Evolutionary conservation across 805 yeast species (phyloP), one percentile per base, ranked within the genome.

Genomic region (Lachancea cidri): DNA sequence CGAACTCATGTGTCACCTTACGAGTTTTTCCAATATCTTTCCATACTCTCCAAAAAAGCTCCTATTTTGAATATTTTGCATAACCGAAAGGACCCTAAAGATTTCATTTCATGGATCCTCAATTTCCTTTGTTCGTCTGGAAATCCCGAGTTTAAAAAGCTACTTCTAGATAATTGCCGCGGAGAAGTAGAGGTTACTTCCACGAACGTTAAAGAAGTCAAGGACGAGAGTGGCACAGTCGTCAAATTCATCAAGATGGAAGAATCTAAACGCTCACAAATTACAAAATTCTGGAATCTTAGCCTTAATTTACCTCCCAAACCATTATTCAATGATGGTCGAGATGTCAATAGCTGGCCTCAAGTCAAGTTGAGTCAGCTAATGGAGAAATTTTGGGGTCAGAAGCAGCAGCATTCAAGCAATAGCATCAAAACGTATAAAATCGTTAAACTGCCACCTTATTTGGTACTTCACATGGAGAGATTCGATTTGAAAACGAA

Each of bases 1-100:
- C 76, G 73, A 48, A 58, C 71, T 3, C 86, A 83, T 51, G 67
- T 83, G 2, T 79, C 91, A 0, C 81, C 86, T 1, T 83, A 77
- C 53, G 86, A 81, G 38, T 60, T 86, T 5, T 55, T 81, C 34
- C 78, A 78, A 43, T 66, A 63, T 45, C 59, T 81, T 4, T 59
- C 73, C 2, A 50, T 62, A 1, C 41, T 55, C n/a, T 68, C 82
- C 1, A 67, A 71, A 34, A 71, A 68, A 39, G 54, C 59, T 32
- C 75, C 73, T 50, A 55, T 68, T 3, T 34, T 68, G 4, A 64
- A 63, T 22, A 20, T 11, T 22, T 22, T 22, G 27, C 27, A 22
- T 22, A 56, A 54, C 19, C 66, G 69, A 35, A 54, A 57, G 3
- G 76, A 76, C 33, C 91, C 93, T 1, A 75, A 74, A 45, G 63